Conservation (phyloP, 2,329 filamentous ascomycete species). For the Colletotrichum sublineola region DNA sequence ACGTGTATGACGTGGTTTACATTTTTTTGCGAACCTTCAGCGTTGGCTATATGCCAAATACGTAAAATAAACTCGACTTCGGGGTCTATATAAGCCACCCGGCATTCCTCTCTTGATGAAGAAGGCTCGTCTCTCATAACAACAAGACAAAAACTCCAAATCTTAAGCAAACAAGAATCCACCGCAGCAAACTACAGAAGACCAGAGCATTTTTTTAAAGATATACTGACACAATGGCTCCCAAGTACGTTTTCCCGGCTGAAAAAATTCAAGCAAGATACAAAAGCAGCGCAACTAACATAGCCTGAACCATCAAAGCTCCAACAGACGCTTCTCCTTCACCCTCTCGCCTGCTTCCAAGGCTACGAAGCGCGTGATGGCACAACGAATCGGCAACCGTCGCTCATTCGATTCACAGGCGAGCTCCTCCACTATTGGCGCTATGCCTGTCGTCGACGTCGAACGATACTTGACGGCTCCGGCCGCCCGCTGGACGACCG, state of each 20-base stretch:
- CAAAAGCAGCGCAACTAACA: neutral
- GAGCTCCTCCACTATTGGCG: constrained; percentile 31
- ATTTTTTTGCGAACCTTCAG: too few relatives aligned
- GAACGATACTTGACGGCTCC: constrained; percentile 32
- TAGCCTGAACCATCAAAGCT: neutral
- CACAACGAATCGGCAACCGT: constrained; percentile 17
- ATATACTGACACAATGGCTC: constrained; percentile 10
- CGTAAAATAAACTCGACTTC: neutral
- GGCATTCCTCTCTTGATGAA: neutral
- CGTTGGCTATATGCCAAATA: neutral
- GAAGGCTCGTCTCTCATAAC: neutral
- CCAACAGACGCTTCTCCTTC: constrained; percentile 31
- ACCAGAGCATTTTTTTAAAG: neutral
- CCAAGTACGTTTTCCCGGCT: constrained; percentile 10
- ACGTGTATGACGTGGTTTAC: neutral
- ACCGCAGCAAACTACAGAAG: too few relatives aligned
- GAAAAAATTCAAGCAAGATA: neutral
- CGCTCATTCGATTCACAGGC: constrained; percentile 36
- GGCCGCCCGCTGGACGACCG: constrained; percentile 30
- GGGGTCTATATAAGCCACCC: constrained; percentile 5
- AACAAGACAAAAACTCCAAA: neutral
- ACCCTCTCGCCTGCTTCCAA: constrained; percentile 33
- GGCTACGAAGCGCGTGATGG: constrained; percentile 26
- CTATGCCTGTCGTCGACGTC: constrained; percentile 31
- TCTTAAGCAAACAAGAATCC: neutral